Base-by-base conservation (phyloP, 345 rosid genomes). In the Populus simonii region DNA sequence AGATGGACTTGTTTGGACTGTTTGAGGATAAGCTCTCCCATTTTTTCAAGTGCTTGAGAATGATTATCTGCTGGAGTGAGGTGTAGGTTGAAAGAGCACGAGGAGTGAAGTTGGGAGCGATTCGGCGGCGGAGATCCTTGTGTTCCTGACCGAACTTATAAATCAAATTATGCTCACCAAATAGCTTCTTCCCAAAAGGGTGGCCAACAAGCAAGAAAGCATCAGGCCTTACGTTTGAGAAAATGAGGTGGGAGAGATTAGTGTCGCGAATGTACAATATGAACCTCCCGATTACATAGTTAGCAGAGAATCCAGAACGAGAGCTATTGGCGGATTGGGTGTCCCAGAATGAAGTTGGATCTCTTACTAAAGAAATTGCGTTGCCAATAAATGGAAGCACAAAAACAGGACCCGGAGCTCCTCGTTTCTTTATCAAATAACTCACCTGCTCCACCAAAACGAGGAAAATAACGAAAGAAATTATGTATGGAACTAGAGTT, bases 61-160 rank as follows among this genome's bases (percentile, higher is more conserved):
- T 89, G 6, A 89, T 90, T 13, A 80, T 20, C 85, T 94, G 98
- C 87, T 91, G 96, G 15, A 88, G 76, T 8, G 66, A 11, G 27
- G 88, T 85, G 92, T 94, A 94, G 22, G 93, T 89, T 11, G 93
- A 85, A 57, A 94, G 89, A 6, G 98, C 97, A 62, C 70, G 87
- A 8, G 86, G 90, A 5, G 93, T 90, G 83, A 94, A 94, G 41
- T 92, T 94, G 7, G 98, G 98, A 8, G 94, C 97, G 12, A 94
- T 85, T 49, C 87, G 91, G 36, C 92, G 88, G 47, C 97, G 94
- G 68, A 94, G 90, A 66, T 90, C 89, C 20, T 90, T 94, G 79
- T 94, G 97, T 17, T 89, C 93, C 10, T 94, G 93, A 1, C 96
- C 98, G 75, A 90, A 88, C 93, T 92, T 85, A 80, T 90, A 94